Base-by-base conservation (phyloP, 768 basidiomycete genomes). In the Boletales sp. region DNA sequence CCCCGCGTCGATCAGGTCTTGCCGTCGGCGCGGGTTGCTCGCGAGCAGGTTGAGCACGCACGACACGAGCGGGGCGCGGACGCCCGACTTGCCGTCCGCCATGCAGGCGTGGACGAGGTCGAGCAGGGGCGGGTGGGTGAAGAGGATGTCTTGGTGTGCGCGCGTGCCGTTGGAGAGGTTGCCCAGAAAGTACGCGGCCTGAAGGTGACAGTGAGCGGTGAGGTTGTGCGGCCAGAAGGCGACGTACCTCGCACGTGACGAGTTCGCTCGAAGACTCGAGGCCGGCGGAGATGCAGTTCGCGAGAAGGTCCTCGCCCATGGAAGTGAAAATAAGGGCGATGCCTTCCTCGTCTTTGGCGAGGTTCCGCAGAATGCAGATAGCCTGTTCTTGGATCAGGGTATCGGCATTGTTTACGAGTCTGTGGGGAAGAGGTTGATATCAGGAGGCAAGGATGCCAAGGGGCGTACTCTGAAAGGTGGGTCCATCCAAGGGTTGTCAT, bases 401-500 rank as follows among this genome's bases (percentile, higher is more conserved):
- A 47, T 85, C 79, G 0, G 74, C 44, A 50, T 88, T 81, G 5
- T 71, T 62, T 0, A 86, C 67, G 17, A 86, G 68, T 33, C 87
- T 87, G 57, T n/a, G 5, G 28, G 15, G 31, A 35, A 39, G 13
- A 50, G 40, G 33, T 50, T 21, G 51, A 33, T 33, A 28, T 17
- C 34, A 41, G n/a, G 25, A 32, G 12, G 12, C 17, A 14, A 44
- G 32, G 19, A 7, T 15, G 13, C 9, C 1, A 34, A 48, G 30
- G 37, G 17, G 69, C 82, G 19, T 48, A 90, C 90, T 68, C 67
- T 13, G 72, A 62, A 1, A 95, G 67, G 13, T 74, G 69, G 0
- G 61, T 59, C 88, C 90, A 94, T 2, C 82, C 83, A 3, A 96
- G 60, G 39, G 74, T 70, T n/a, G 69, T 67, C 79, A 91, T 87